These are phyloP conservation scores for Tilletia caries DNA, from an alignment of 1,284 basidiomycete species.

Conservation along the genomic window DNA sequence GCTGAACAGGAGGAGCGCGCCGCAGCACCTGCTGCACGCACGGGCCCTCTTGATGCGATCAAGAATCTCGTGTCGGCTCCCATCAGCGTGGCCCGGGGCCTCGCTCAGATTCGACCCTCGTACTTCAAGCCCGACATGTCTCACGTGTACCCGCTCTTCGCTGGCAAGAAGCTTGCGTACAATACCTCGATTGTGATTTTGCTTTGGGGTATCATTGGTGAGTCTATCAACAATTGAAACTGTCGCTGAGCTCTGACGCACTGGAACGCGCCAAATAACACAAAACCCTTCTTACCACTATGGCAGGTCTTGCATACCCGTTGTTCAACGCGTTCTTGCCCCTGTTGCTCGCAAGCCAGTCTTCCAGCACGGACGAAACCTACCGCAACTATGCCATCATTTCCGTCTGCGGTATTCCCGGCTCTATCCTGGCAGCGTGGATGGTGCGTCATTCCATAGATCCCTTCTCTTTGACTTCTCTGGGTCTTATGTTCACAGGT, in stretches of 20 bases:
- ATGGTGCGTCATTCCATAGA: constrained; percentile 11
- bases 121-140: constrained; percentile 35
- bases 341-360: constrained; percentile 33
- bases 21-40: constrained; percentile 5
- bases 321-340: constrained; percentile 53
- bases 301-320: constrained; percentile 32
- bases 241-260: no score
- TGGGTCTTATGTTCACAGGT: not conserved
- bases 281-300: not conserved
- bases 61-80: constrained; percentile 15
- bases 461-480: not conserved
- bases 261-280: not conserved
- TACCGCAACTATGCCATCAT: constrained; percentile 52
- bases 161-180: constrained; percentile 38
- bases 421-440: constrained; percentile 48
- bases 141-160: constrained; percentile 47
- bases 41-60: not conserved
- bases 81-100: constrained; percentile 19
- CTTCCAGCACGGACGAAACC: constrained; percentile 20
- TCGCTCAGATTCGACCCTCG: constrained; percentile 14
- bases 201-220: constrained; percentile 51
- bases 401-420: constrained; percentile 50
- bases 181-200: constrained; percentile 42
- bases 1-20: constrained; percentile 24
- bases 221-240: constrained; percentile 22